Conservation (phyloP, 805 yeast genomes). For the Pichia sporocuriosa region DNA sequence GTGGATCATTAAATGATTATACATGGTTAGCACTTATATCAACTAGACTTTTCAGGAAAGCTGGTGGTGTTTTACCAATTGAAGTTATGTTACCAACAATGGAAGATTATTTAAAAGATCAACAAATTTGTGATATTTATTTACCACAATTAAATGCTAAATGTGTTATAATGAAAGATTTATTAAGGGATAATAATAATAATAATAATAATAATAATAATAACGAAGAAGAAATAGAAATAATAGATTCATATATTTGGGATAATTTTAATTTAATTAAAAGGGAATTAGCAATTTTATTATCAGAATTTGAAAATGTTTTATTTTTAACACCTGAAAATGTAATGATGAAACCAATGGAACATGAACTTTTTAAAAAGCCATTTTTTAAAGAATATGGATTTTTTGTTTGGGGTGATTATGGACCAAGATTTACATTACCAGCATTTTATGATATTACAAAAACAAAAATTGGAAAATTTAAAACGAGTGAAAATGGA, state of each 20-base stretch:
- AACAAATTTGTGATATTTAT: slow-evolving; percentile 41
- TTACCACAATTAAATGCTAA: slow-evolving; percentile 46
- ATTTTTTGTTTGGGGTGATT: slow-evolving; percentile 72
- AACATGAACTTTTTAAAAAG: slow-evolving; percentile 31
- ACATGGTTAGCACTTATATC: slow-evolving; percentile 56
- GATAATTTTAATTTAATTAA: slow-evolving; percentile 33
- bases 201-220: slow-evolving; percentile 10
- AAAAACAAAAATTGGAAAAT: slow-evolving; percentile 34
- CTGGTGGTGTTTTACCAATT: slow-evolving; percentile 41
- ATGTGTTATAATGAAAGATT: slow-evolving; percentile 49
- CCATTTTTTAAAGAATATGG: slow-evolving; percentile 48
- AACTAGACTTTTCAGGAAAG: slow-evolving; percentile 40
- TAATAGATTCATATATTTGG: slow-evolving; percentile 31
- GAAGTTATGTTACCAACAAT: slow-evolving; percentile 39
- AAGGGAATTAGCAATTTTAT: slow-evolving; percentile 35
- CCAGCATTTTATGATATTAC: slow-evolving; percentile 64
- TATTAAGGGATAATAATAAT: slow-evolving; percentile 24
- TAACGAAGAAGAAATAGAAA: slow-evolving; percentile 26
- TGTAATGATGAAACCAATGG: slow-evolving; percentile 35
- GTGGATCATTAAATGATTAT: slow-evolving; percentile 45
- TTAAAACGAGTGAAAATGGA: slow-evolving; percentile 29
- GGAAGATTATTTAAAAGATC: slow-evolving; percentile 34
- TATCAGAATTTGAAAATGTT: slow-evolving; percentile 41
- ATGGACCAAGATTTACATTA: slow-evolving; percentile 70
- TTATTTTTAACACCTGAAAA: slow-evolving; percentile 42